Base-by-base conservation (phyloP, 2,329 filamentous ascomycete species). In the Bipolaris victoriae region DNA sequence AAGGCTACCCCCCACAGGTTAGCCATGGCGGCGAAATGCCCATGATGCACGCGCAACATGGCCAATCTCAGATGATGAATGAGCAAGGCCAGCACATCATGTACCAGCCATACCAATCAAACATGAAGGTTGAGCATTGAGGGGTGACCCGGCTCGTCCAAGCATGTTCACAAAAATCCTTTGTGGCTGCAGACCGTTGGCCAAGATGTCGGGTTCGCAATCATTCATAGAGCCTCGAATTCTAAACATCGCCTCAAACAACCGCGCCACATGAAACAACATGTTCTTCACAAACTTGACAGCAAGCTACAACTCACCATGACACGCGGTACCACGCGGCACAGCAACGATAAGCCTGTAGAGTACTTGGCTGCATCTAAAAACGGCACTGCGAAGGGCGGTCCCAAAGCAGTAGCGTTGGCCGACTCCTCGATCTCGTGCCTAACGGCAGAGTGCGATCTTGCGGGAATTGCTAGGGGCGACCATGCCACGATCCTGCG, bases 91-190 rank as follows among this genome's bases (percentile, higher is more conserved):
- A 69, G 48, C 67, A 77, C 57, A 76, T 78, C 60, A 76, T 78
- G 66, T 78, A 78, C 50, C 74, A 59, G 39, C 49, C 53, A 3
- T 56, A 75, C 48, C 69, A 69, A 40, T 66, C 71, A 7, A 77
- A 77, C 59, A 76, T 78, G 74, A 78, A 78, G 64, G 72, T 72
- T 22, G 76, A 78, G 64, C 73, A 76, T 45, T 74, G 65, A 71
- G 57, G 29, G 20, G 43, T 43, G 47, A 49, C 40, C 37, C 43
- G 43, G 45, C 48, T 57, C 53, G 44, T 41, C 41, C 37, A 26
- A 47, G 43, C 50, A 49, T 46, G 55, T 55, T 55, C 45, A 40
- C 45, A 41, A 41, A 41, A 49, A 55, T 54, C 55, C 46, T 55
- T 46, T 20, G 39, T 58, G 55, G 35, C 46, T 58, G 51, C 46